These are phyloP conservation scores for Coemansia sp. DNA, from an alignment of 192 early-diverging fungal genomes.

Conservation along the genomic window DNA sequence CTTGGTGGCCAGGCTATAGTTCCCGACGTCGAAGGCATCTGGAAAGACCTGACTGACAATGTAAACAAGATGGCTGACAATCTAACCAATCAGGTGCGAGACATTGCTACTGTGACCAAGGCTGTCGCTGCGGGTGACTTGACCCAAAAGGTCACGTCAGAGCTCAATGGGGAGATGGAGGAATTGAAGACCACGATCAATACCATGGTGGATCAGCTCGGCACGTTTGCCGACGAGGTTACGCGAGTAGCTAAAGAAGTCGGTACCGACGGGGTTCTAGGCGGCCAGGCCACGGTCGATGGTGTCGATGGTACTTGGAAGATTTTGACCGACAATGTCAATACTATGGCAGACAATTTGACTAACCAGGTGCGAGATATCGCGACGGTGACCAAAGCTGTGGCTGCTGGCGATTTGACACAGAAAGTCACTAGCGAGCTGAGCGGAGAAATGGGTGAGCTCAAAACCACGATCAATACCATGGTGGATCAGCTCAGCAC, in stretches of 20 bases:
- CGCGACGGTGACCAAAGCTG: too few relatives aligned
- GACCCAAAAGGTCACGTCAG: slow-evolving; percentile 2
- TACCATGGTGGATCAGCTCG: neutral
- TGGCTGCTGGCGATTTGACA: too few relatives aligned
- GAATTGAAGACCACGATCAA: slow-evolving; percentile 9
- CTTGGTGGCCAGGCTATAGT: slow-evolving; percentile 70
- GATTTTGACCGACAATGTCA: slow-evolving; percentile 43
- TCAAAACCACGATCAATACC: slow-evolving; percentile 2
- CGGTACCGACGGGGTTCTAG: slow-evolving; percentile 49
- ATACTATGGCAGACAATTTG: neutral
- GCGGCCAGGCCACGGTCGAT: slow-evolving; percentile 57
- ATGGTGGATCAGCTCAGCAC: too few relatives aligned
- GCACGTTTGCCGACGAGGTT: neutral
- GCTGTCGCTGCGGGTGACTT: slow-evolving; percentile 58
- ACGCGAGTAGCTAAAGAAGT: neutral
- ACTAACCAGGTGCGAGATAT: too few relatives aligned
- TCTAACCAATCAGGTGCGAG: slow-evolving; percentile 62
- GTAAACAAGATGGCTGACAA: slow-evolving; percentile 63
- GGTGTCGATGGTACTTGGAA: slow-evolving; percentile 64
- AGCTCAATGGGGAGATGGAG: slow-evolving; percentile 42
- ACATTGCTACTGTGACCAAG: slow-evolving; percentile 60
- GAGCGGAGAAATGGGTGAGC: neutral
- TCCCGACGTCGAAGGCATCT: slow-evolving; percentile 60
- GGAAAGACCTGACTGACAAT: slow-evolving; percentile 63
- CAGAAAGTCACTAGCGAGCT: neutral